These are phyloP conservation scores for Coemansia sp. DNA, from an alignment of 192 early-diverging fungal genomes.

Conservation along the genomic window DNA sequence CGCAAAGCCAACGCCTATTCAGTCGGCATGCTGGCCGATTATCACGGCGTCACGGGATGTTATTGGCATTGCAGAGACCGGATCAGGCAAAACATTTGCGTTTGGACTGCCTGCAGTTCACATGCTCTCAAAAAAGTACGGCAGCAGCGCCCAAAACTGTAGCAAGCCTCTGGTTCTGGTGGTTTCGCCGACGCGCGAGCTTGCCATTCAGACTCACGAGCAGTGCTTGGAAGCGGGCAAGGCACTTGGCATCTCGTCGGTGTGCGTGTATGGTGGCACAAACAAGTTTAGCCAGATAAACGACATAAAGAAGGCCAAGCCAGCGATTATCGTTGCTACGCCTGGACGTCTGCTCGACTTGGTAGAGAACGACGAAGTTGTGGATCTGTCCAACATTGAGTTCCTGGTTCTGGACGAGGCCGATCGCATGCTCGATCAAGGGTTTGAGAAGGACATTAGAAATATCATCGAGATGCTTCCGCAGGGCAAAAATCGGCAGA, in stretches of 20 bases:
- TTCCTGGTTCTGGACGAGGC: constrained; percentile 96
- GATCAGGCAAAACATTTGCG: constrained; percentile 92
- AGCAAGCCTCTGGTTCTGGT: constrained; percentile 79
- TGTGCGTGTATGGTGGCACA: constrained; percentile 90
- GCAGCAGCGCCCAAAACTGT: constrained; percentile 61
- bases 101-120: constrained; percentile 90
- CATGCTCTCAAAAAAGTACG: constrained; percentile 74
- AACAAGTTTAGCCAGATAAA: constrained; percentile 73
- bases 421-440: constrained; percentile 96
- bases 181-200: constrained; percentile 92
- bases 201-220: constrained; percentile 92
- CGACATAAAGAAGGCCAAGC: constrained; percentile 51
- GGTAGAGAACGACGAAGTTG: constrained; percentile 70
- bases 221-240: constrained; percentile 75
- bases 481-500: constrained; percentile 76
- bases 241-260: constrained; percentile 61
- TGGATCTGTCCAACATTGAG: constrained; percentile 75
- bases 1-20: constrained; percentile 87
- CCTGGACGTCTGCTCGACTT: constrained; percentile 95
- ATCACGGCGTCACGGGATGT: constrained; percentile 78
- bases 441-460: constrained; percentile 88
- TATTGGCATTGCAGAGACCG: constrained; percentile 96
- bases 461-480: constrained; percentile 76
- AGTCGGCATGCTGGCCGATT: constrained; percentile 91
- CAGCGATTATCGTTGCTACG: constrained; percentile 83